phyloP scores from a whole-genome alignment of 805 yeast genomes.

The Hanseniaspora singularis region DNA sequence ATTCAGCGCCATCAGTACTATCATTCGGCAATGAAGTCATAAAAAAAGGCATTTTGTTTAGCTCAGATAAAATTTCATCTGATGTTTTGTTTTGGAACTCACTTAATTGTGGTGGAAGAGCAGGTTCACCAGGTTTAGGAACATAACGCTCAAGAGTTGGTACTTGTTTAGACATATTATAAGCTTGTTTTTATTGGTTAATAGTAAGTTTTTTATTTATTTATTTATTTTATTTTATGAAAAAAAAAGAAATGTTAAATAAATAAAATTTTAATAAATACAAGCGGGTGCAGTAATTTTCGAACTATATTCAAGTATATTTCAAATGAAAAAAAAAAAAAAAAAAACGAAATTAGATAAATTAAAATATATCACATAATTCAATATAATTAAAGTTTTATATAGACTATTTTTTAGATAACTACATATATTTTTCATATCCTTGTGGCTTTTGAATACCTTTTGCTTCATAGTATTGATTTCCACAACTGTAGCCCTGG shows the following conservation, averaged over 20 bases:
- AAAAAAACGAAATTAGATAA: too few relatives aligned
- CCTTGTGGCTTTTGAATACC: constrained; percentile 45
- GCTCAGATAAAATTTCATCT: constrained; percentile 64
- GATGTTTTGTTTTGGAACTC: constrained; percentile 49
- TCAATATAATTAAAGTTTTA: not conserved
- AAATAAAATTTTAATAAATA: too few relatives aligned
- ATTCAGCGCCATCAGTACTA: constrained; percentile 59
- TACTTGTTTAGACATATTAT: constrained; percentile 23
- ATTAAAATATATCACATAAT: not conserved
- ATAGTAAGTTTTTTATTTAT: too few relatives aligned
- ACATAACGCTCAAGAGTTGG: constrained; percentile 27
- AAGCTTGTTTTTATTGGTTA: constrained; percentile 22
- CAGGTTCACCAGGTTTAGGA: constrained; percentile 52
- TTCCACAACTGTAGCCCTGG: constrained; percentile 57
- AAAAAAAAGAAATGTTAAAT: too few relatives aligned
- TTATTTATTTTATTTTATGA: too few relatives aligned
- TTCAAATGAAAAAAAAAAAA: too few relatives aligned
- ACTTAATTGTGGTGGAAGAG: constrained; percentile 69
- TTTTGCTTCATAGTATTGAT: constrained; percentile 43
- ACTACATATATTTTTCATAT: constrained; percentile 36
- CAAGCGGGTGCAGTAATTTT: too few relatives aligned
- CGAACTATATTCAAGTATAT: too few relatives aligned
- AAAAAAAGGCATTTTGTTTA: constrained; percentile 81
- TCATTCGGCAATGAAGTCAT: constrained; percentile 80
- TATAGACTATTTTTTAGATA: not conserved